These are phyloP conservation scores for Papilionanthe hybrid DNA, from an alignment of 116 monocot species.

Conservation along the genomic window DNA sequence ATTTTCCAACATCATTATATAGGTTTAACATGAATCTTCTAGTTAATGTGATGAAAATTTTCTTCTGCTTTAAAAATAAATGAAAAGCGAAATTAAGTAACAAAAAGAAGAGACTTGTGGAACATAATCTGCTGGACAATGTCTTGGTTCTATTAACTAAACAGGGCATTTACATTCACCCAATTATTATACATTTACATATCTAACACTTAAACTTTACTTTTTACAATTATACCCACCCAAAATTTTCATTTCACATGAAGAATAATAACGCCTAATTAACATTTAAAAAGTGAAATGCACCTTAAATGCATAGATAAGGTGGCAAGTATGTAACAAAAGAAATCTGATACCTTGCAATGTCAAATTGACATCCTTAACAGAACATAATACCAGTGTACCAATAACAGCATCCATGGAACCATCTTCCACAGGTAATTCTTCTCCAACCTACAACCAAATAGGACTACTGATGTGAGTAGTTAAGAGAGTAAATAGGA, in stretches of 20 bases:
- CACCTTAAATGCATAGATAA: no score
- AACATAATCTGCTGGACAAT: neutral
- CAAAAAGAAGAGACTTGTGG: neutral
- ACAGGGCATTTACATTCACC: no score
- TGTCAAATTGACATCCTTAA: slow-evolving; percentile 47
- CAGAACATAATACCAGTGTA: slow-evolving; percentile 85
- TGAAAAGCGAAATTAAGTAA: neutral
- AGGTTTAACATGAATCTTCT: neutral
- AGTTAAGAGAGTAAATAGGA: no score
- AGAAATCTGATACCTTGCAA: slow-evolving; percentile 39
- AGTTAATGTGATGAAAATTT: neutral
- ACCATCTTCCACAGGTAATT: slow-evolving; percentile 57
- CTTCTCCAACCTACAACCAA: slow-evolving; percentile 58
- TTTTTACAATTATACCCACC: neutral
- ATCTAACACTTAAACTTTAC: no score
- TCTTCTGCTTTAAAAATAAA: neutral
- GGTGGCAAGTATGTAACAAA: neutral
- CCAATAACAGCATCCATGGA: slow-evolving; percentile 84
- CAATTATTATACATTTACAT: no score
- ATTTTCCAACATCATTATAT: neutral
- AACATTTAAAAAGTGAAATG: no score
- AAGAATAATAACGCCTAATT: no score
- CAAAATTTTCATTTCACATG: no score
- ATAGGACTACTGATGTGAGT: no score
- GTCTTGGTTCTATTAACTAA: no score